Evolutionary conservation across 345 rosid species (phyloP).

Genomic region (Gossypium anomalum): DNA sequence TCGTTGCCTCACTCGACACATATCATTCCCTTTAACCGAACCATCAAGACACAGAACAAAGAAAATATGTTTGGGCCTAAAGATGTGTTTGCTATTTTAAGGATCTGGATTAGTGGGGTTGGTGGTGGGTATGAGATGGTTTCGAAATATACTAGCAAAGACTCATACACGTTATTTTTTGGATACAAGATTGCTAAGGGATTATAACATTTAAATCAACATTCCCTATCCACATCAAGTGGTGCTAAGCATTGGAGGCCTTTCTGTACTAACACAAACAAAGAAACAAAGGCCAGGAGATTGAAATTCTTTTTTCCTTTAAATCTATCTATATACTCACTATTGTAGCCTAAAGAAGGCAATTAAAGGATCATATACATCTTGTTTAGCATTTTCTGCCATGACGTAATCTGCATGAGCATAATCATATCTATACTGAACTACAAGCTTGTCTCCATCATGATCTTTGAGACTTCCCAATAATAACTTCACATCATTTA

Average conservation of each 20-base stretch:
- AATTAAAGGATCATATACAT: constrained; percentile 44
- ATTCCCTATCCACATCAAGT: no score
- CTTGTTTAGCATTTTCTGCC: constrained; percentile 39
- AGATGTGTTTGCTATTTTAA: no score
- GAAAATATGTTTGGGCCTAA: no score
- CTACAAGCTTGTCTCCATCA: constrained; percentile 34
- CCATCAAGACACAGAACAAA: no score
- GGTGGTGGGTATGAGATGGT: no score
- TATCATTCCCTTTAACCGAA: no score
- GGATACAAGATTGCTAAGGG: no score
- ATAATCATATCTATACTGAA: constrained; percentile 26
- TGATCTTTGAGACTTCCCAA: constrained; percentile 33
- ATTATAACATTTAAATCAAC: no score
- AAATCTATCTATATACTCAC: neutral
- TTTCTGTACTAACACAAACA: neutral
- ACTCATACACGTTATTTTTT: no score
- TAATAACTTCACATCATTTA: constrained; percentile 33
- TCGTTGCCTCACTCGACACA: no score
- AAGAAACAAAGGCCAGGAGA: neutral
- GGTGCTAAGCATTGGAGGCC: neutral
- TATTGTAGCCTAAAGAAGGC: constrained; percentile 36
- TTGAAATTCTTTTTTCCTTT: neutral
- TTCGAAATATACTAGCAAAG: no score
- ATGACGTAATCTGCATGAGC: constrained; percentile 51
- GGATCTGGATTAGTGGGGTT: no score